These are phyloP conservation scores for Penicillium bovifimosum DNA, from an alignment of 495 filamentous ascomycete genomes.

Conservation along the genomic window DNA sequence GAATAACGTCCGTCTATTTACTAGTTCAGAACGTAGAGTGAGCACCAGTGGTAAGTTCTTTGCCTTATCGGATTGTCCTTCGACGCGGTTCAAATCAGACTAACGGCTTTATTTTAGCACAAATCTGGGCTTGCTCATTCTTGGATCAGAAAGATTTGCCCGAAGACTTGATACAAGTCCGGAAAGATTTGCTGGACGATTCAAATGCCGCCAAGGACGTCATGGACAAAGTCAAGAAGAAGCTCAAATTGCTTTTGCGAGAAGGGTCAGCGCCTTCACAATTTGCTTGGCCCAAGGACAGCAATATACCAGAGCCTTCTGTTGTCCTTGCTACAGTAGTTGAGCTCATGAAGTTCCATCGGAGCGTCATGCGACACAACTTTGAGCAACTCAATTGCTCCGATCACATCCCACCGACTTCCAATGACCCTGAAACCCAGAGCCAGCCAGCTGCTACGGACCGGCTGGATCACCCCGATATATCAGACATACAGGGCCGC, in stretches of 20 bases:
- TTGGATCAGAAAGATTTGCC: constrained; percentile 80
- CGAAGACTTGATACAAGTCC: constrained; percentile 74
- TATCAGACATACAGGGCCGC: constrained; percentile 71
- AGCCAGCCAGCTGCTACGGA: constrained; percentile 10
- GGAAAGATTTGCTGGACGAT: constrained; percentile 93
- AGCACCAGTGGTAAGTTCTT: constrained; percentile 69
- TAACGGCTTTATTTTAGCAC: constrained; percentile 45
- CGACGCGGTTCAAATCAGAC: not conserved
- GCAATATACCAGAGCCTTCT: constrained; percentile 82
- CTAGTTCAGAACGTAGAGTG: constrained; percentile 88
- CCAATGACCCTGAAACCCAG: constrained; percentile 29
- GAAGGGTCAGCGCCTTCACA: constrained; percentile 87
- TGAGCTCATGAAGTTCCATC: constrained; percentile 95
- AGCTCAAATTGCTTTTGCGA: constrained; percentile 83
- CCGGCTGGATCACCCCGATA: constrained; percentile 43
- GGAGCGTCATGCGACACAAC: constrained; percentile 88
- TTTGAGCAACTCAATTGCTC: constrained; percentile 67
- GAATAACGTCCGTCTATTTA: constrained; percentile 86
- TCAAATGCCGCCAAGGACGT: constrained; percentile 99
- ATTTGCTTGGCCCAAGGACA: constrained; percentile 89
- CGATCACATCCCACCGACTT: constrained; percentile 44
- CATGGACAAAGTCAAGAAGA: constrained; percentile 99
- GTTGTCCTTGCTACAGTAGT: constrained; percentile 88
- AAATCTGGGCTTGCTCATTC: constrained; percentile 93
- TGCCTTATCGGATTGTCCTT: too few species aligned